These are phyloP conservation scores for Macadamia tetraphylla DNA, from an alignment of 164 flowering plant genomes.

Conservation along the genomic window DNA sequence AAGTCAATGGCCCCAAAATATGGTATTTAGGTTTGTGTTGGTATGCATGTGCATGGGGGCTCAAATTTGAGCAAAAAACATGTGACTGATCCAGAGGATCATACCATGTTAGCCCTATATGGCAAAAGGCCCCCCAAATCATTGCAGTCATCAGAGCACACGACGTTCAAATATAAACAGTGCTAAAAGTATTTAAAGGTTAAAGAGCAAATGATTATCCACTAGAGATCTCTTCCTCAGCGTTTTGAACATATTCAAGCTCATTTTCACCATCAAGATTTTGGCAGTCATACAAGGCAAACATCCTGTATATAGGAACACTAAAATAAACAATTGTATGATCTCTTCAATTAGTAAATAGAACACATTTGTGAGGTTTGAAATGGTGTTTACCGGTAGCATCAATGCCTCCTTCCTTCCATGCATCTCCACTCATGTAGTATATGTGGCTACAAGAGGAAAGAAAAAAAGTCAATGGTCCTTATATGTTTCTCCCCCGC, in stretches of 20 bases:
- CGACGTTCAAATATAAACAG: no score
- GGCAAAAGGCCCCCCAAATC: no score
- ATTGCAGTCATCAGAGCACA: no score
- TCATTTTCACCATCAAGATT: background rate
- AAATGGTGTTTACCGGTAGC: slow-evolving; percentile 69
- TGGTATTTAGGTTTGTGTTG: no score
- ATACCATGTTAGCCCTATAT: no score
- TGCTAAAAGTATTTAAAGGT: no score
- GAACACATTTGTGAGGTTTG: slow-evolving; percentile 7
- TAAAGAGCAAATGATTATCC: no score
- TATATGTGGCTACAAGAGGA: slow-evolving; percentile 75
- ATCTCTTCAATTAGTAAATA: background rate
- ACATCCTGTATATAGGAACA: background rate
- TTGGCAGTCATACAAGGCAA: background rate
- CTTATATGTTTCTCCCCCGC: no score
- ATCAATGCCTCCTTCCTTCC: slow-evolving; percentile 99
- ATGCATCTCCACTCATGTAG: slow-evolving; percentile 99
- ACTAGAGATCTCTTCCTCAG: background rate
- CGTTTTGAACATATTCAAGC: background rate
- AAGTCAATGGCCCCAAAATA: no score
- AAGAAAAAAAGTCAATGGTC: slow-evolving; percentile 14
- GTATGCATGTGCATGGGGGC: no score
- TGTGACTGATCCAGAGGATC: no score
- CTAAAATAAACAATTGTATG: background rate
- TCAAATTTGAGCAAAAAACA: no score